phyloP scores from a whole-genome alignment of 208 protist genomes.

The Lotmaria passim region DNA sequence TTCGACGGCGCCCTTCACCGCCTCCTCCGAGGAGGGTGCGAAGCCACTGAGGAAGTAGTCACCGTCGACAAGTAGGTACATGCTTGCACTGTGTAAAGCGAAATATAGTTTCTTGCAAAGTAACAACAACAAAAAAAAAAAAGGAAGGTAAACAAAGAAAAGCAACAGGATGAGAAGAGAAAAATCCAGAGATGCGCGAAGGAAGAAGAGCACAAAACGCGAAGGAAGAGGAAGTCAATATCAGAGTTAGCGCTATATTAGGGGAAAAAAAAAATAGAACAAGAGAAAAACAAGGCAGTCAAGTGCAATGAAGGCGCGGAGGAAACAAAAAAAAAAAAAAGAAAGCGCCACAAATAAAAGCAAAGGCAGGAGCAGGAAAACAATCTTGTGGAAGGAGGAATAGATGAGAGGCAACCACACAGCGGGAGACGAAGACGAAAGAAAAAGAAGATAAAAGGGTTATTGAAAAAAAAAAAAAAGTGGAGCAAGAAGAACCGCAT shows the following conservation, averaged over 20 bases:
- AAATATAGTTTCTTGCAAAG: no score
- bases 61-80: constrained; percentile 75
- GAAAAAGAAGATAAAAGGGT: constrained; percentile 10
- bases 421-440: no score
- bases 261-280: neutral
- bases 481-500: neutral
- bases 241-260: neutral
- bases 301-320: no score
- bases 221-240: constrained; percentile 12
- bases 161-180: neutral
- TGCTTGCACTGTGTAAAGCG: neutral
- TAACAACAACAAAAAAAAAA: neutral
- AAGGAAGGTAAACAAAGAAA: constrained; percentile 1
- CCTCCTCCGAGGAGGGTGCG: constrained; percentile 50
- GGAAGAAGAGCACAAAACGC: constrained; percentile 1
- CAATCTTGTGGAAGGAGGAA: constrained; percentile 8
- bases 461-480: constrained; percentile 9
- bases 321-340: constrained; percentile 3
- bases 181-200: neutral
- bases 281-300: neutral
- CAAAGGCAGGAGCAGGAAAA: neutral
- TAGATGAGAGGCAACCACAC: constrained; percentile 4
- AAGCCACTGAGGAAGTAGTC: constrained; percentile 82
- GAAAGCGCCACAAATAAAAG: neutral
- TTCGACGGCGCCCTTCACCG: constrained; percentile 46